Evolutionary conservation across 2,329 filamentous ascomycete genomes (phyloP).

Genomic region (Claviceps purpurea): DNA sequence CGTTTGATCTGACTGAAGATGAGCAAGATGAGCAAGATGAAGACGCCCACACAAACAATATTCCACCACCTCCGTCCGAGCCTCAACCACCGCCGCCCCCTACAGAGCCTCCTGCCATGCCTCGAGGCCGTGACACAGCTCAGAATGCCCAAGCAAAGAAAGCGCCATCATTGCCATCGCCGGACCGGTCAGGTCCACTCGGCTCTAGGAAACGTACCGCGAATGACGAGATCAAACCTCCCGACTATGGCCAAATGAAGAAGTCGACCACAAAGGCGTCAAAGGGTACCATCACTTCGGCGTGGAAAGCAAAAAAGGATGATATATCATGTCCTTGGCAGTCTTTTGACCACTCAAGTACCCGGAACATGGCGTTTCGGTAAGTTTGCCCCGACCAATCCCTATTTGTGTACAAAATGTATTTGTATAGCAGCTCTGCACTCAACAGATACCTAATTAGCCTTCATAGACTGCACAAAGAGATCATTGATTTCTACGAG

Average conservation of each 20-base stretch:
- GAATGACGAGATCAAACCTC: slow-evolving; percentile 52
- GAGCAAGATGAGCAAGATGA: slow-evolving; percentile 25
- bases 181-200: slow-evolving; percentile 30
- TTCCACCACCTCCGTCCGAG: slow-evolving; percentile 10
- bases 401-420: too few relatives aligned
- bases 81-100: slow-evolving; percentile 7
- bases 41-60: slow-evolving; percentile 7
- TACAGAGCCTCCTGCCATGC: background rate
- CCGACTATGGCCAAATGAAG: slow-evolving; percentile 38
- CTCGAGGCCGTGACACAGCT: background rate
- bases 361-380: slow-evolving; percentile 42
- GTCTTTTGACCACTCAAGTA: slow-evolving; percentile 37
- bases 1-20: slow-evolving; percentile 56
- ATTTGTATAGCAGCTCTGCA: background rate
- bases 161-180: slow-evolving; percentile 1
- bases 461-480: slow-evolving; percentile 60
- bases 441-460: background rate
- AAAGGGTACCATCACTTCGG: slow-evolving; percentile 34
- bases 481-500: slow-evolving; percentile 79
- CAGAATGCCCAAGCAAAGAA: slow-evolving; percentile 9
- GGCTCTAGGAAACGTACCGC: slow-evolving; percentile 63
- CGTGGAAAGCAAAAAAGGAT: slow-evolving; percentile 34
- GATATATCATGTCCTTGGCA: slow-evolving; percentile 51
- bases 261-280: slow-evolving; percentile 34
- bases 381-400: slow-evolving; percentile 21